Evolutionary conservation across 1,284 basidiomycete genomes (phyloP).

Genomic region (Moesziomyces antarcticus): DNA sequence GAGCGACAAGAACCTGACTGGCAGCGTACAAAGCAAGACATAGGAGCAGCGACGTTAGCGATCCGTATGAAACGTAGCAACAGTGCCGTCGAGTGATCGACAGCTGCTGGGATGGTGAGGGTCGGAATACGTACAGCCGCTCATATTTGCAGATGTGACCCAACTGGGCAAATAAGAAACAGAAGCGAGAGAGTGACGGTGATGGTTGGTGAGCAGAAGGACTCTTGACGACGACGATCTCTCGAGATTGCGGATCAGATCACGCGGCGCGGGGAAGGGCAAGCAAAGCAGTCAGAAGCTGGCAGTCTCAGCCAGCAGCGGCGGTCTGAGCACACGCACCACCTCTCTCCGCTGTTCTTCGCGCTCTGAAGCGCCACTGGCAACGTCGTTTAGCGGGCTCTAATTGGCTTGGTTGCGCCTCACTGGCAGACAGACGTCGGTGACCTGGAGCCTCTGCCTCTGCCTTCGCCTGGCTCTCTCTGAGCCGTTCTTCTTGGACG

Average conservation of each 20-base stretch:
- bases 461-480: not conserved
- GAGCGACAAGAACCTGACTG: conserved; percentile 67
- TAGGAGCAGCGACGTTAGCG: conserved; percentile 9
- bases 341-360: not conserved
- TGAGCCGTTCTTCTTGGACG: conserved; percentile 9
- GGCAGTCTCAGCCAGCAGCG: no score
- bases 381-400: not conserved
- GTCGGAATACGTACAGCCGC: conserved; percentile 38
- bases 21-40: not conserved
- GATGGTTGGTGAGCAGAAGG: conserved; percentile 3
- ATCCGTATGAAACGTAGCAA: conserved; percentile 2
- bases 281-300: not conserved
- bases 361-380: not conserved
- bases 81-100: not conserved
- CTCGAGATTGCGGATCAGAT: conserved; percentile 15
- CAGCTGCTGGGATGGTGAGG: not conserved
- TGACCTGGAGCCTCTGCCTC: conserved; percentile 17
- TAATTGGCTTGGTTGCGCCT: not conserved
- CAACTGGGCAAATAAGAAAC: conserved; percentile 15
- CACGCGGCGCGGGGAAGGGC: conserved; percentile 4
- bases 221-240: not conserved
- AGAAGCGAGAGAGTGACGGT: conserved; percentile 8
- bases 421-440: conserved; percentile 6
- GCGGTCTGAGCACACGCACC: not conserved
- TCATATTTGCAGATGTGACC: conserved; percentile 44